Evolutionary conservation across 108 stramenopile species (phyloP).

Genomic region (Nannochloropsis salina): DNA sequence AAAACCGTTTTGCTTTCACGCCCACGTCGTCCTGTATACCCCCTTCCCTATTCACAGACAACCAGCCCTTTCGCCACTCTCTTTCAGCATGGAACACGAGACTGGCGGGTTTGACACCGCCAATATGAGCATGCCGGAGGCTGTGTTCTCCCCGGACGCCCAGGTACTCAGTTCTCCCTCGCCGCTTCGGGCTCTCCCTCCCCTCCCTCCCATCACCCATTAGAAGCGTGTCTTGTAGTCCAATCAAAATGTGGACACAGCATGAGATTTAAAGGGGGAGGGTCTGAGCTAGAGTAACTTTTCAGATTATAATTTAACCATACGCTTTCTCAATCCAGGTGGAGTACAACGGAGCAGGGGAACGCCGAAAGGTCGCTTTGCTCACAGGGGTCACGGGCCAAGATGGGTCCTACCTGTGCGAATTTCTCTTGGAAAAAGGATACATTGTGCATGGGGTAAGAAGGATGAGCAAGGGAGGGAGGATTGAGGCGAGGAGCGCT

Average conservation of each 20-base stretch:
- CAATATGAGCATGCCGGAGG: conserved; percentile 13
- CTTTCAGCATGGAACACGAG: neutral
- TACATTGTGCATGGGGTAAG: conserved; percentile 72
- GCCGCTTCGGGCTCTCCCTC: neutral
- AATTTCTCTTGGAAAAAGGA: conserved; percentile 85
- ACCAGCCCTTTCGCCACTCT: too few relatives aligned
- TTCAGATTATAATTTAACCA: too few relatives aligned
- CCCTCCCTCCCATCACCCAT: neutral
- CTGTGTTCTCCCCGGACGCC: neutral
- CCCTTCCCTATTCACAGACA: too few relatives aligned
- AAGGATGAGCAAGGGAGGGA: neutral
- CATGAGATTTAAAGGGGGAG: too few relatives aligned
- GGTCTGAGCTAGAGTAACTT: too few relatives aligned
- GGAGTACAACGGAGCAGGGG: neutral
- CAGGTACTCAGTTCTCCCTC: neutral
- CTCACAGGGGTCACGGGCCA: conserved; percentile 98
- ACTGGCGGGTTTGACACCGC: neutral
- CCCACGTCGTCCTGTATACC: too few relatives aligned
- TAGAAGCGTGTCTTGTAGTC: too few relatives aligned
- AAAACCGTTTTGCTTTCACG: too few relatives aligned
- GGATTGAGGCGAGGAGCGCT: neutral
- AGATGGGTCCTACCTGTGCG: conserved; percentile 95
- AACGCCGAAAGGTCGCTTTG: conserved; percentile 59
- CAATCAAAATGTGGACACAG: too few relatives aligned
- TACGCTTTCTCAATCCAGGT: neutral